These are phyloP conservation scores for Zygosaccharomyces kombuchaensis DNA, from an alignment of 805 yeast genomes.

Conservation along the genomic window DNA sequence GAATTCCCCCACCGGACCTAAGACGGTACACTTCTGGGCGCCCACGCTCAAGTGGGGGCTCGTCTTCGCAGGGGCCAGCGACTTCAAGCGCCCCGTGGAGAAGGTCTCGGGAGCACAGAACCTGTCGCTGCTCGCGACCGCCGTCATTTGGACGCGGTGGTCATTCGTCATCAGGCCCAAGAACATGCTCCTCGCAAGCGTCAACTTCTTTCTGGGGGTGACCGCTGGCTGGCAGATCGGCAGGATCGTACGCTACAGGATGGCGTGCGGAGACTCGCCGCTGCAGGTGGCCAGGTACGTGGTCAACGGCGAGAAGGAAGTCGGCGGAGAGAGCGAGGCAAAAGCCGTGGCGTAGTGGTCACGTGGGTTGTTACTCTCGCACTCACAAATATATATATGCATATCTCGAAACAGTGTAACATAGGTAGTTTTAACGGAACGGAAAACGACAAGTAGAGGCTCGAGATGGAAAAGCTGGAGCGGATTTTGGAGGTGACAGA, in stretches of 20 bases:
- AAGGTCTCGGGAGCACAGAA: conserved; percentile 71
- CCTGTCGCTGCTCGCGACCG: conserved; percentile 79
- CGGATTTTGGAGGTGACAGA: conserved; percentile 21
- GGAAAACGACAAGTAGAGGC: not conserved
- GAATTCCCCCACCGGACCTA: conserved; percentile 90
- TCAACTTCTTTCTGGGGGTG: conserved; percentile 85
- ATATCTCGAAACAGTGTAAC: too few relatives aligned
- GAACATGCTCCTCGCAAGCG: conserved; percentile 83
- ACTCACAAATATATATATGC: too few relatives aligned
- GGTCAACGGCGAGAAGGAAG: conserved; percentile 40
- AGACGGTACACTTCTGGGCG: conserved; percentile 96
- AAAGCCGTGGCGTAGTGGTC: conserved; percentile 9
- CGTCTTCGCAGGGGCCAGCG: conserved; percentile 88
- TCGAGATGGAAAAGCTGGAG: conserved; percentile 8
- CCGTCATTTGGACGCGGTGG: conserved; percentile 98
- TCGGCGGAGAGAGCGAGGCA: conserved; percentile 7
- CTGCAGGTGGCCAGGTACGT: conserved; percentile 56
- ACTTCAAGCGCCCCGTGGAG: conserved; percentile 86
- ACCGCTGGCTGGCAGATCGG: conserved; percentile 83
- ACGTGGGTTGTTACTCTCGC: too few relatives aligned
- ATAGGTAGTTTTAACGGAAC: too few relatives aligned
- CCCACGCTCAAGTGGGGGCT: conserved; percentile 77
- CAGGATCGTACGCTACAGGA: conserved; percentile 68
- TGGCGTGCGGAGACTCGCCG: conserved; percentile 56
- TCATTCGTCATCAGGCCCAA: conserved; percentile 88